These are phyloP conservation scores for Candida ascalaphidarum DNA, from an alignment of 805 yeast species.

Conservation along the genomic window DNA sequence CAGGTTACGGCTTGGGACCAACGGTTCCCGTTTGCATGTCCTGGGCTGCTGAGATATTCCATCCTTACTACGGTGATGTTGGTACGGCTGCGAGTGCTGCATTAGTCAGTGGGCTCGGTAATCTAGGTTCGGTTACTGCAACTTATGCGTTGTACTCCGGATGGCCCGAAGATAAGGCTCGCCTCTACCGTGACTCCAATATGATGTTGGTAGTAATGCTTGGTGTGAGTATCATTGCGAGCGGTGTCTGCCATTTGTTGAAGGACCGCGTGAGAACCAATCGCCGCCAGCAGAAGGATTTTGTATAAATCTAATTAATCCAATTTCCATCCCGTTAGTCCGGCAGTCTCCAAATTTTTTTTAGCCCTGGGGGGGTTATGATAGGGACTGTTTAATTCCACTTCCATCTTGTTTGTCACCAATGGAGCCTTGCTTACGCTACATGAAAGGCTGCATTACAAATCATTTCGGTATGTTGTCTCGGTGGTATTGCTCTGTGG, in stretches of 20 bases:
- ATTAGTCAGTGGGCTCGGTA: conserved; percentile 77
- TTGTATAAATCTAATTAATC: too few relatives aligned
- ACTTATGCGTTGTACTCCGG: conserved; percentile 82
- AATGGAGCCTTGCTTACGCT: too few relatives aligned
- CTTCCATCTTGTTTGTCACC: too few relatives aligned
- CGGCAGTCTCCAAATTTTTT: too few relatives aligned
- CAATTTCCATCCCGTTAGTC: too few relatives aligned
- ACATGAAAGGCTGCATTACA: too few relatives aligned
- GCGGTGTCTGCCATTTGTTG: conserved; percentile 23
- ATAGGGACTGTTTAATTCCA: too few relatives aligned
- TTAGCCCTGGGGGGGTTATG: too few relatives aligned
- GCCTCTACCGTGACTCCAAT: conserved; percentile 61
- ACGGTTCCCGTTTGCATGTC: conserved; percentile 88
- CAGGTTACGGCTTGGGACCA: conserved; percentile 86
- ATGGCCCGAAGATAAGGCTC: conserved; percentile 69
- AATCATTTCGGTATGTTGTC: too few relatives aligned
- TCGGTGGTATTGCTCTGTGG: too few relatives aligned
- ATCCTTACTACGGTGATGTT: conserved; percentile 65
- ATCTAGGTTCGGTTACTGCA: conserved; percentile 76
- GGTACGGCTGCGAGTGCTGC: conserved; percentile 83
- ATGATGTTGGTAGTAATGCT: conserved; percentile 77
- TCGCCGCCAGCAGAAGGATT: too few relatives aligned
- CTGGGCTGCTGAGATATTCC: conserved; percentile 70
- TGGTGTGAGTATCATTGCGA: conserved; percentile 58
- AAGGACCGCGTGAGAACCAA: conserved; percentile 22